Evolutionary conservation across 108 stramenopile genomes (phyloP).

Genomic region (Epipyxis sp.): DNA sequence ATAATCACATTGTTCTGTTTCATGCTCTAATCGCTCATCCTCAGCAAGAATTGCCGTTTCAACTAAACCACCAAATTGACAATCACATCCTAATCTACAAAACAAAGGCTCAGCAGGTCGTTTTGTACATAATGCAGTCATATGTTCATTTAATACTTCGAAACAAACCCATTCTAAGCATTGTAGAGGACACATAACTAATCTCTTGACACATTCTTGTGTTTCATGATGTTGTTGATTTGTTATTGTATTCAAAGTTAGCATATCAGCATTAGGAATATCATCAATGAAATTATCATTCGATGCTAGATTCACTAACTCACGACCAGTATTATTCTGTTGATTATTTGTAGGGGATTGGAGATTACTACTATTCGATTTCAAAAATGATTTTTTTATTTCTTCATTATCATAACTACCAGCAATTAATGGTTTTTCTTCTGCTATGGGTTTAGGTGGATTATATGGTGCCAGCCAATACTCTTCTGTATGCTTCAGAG

Average conservation of each 20-base stretch:
- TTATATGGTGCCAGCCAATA: conserved; percentile 12
- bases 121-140: conserved; percentile 50
- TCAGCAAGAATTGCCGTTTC: conserved; percentile 42
- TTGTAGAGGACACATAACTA: conserved; percentile 52
- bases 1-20: conserved; percentile 48
- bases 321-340: no score
- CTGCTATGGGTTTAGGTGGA: no score
- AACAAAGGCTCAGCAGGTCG: conserved; percentile 48
- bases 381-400: no score
- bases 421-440: no score
- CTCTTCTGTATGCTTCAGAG: conserved; percentile 20
- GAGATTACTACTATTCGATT: no score
- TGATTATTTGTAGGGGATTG: no score
- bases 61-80: conserved; percentile 43
- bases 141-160: conserved; percentile 45
- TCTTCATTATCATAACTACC: no score
- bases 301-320: no score
- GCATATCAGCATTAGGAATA: no score
- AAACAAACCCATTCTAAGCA: conserved; percentile 55
- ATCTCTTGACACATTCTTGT: conserved; percentile 51
- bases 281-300: no score
- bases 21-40: conserved; percentile 57
- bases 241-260: no score
- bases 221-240: conserved; percentile 49
- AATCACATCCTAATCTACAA: conserved; percentile 57